Evolutionary conservation across 345 rosid genomes (phyloP).

Genomic region (Populus tremula): DNA sequence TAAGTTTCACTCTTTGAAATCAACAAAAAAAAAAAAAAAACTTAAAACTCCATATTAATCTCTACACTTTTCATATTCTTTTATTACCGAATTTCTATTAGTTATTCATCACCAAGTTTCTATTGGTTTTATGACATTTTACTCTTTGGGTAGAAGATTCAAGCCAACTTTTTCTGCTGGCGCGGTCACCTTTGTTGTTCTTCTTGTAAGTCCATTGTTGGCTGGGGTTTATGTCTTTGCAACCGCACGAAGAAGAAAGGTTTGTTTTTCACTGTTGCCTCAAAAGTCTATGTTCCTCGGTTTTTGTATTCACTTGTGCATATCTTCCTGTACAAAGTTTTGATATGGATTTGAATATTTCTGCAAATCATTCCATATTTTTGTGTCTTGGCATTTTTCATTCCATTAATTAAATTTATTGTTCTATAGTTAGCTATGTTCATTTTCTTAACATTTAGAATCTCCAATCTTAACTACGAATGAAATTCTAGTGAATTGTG

Average conservation of each 20-base stretch:
- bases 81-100: too few species aligned
- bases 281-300: neutral
- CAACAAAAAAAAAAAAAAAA: too few species aligned
- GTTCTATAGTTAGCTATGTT: neutral
- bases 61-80: too few species aligned
- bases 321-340: neutral
- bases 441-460: neutral
- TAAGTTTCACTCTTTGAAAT: too few species aligned
- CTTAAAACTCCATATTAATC: too few species aligned
- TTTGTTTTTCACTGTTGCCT: constrained; percentile 18
- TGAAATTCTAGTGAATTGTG: neutral
- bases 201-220: constrained; percentile 63
- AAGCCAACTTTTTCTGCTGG: constrained; percentile 69
- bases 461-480: neutral
- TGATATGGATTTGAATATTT: neutral
- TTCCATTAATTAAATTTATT: neutral
- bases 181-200: constrained; percentile 48
- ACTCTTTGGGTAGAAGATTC: constrained; percentile 62
- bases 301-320: neutral
- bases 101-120: too few species aligned
- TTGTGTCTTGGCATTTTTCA: neutral
- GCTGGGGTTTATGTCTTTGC: constrained; percentile 91
- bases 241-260: constrained; percentile 99
- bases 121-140: constrained; percentile 37
- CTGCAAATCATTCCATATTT: neutral